A percentile compares a stretch with the other conserved stretches of the same genome.
phyloP scores from a whole-genome alignment of 1,139 yeast species.

The Blastobotrys petasosporus region DNA sequence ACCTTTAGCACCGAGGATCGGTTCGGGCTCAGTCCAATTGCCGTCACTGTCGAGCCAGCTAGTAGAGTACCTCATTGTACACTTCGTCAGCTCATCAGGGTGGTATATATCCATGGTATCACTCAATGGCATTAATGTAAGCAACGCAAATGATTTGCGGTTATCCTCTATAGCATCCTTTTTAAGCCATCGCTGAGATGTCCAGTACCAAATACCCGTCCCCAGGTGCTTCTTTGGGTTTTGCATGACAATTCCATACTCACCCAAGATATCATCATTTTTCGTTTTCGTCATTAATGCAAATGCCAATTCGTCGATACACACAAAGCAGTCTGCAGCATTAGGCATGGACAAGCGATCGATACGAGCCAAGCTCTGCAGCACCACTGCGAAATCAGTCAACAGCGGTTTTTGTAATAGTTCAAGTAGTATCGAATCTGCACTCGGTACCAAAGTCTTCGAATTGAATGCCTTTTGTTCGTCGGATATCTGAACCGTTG shows the following conservation, averaged over 20 bases:
- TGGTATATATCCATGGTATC: neutral
- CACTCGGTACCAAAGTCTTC: constrained; percentile 21
- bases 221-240: constrained; percentile 31
- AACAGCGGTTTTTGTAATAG: constrained; percentile 29
- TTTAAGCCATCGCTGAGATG: constrained; percentile 6
- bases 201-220: constrained; percentile 31
- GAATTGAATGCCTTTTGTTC: constrained; percentile 27
- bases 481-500: constrained; percentile 23
- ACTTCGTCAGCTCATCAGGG: neutral
- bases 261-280: constrained; percentile 11
- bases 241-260: constrained; percentile 30
- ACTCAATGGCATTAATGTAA: constrained; percentile 6
- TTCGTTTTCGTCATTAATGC: constrained; percentile 25
- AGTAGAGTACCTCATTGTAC: constrained; percentile 20
- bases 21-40: constrained; percentile 25
- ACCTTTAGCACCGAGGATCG: constrained; percentile 26
- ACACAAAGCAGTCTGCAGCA: constrained; percentile 32
- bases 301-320: constrained; percentile 30
- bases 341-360: constrained; percentile 30
- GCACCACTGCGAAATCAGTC: constrained; percentile 28
- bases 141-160: constrained; percentile 7
- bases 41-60: constrained; percentile 27
- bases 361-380: constrained; percentile 29
- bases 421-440: constrained; percentile 24
- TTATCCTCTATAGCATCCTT: neutral